Base-by-base conservation (phyloP, 352 stramenopile genomes). In the Phytophthora idaei region DNA sequence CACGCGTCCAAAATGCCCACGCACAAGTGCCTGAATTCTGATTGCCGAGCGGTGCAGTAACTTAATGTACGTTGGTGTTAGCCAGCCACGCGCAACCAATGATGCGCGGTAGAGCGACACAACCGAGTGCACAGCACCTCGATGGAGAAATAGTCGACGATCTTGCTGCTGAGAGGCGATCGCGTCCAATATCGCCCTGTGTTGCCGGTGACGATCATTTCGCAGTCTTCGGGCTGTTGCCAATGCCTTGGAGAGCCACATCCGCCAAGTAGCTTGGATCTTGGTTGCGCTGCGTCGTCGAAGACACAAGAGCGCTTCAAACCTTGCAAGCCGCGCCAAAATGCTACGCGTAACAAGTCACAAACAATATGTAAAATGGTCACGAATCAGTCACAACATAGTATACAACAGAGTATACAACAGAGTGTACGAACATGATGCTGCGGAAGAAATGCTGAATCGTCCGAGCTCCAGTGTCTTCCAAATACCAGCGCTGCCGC, bases 361-460 rank as follows among this genome's bases (percentile, higher is more conserved):
- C 36, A 54, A 67, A 45, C 25, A 50, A n/a, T 56, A 12, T 61
- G 31, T n/a, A 47, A 25, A 41, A 9, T 48, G 9, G 9, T 29
- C 25, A 34, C 21, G 32, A 56, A 51, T 12, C 0, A 9, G 15
- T 59, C 21, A 21, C 21, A 21, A 21, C 21, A 21, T 21, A 21
- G 21, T 21, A 21, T 21, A 21, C 21, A 21, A 21, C 21, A 21
- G 21, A 21, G 21, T 21, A 21, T 21, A 21, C 12, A 46, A 17
- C 7, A 47, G 1, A 36, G 1, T 63, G 12, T 7, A 86, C 82
- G 60, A 76, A 93, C 83, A 92, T 62, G 47, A 91, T 80, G 54
- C 80, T 86, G 41, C 82, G 84, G 53, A 93, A 93, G 63, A 93
- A 92, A 60, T 90, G 86, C 67, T 93, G 86, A 27, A 93, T 67